Evolutionary conservation across 805 yeast species (phyloP).

Genomic region (Starmerella tilneyi): DNA sequence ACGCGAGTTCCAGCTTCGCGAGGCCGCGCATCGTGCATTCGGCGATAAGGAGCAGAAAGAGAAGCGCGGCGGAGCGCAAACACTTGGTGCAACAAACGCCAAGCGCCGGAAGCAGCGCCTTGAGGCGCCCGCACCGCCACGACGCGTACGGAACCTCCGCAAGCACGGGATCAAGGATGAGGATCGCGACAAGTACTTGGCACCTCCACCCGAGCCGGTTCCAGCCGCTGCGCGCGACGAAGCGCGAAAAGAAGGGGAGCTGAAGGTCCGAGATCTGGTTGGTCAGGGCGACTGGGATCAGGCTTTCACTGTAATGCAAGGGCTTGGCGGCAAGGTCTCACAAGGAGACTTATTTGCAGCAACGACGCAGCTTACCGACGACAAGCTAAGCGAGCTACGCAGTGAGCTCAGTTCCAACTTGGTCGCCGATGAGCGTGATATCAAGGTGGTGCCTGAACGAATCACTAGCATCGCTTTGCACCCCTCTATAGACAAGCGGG

Average conservation of each 20-base stretch:
- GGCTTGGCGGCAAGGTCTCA: slow-evolving; percentile 27
- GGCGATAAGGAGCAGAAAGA: slow-evolving; percentile 36
- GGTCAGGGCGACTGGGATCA: slow-evolving; percentile 34
- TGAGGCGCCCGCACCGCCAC: slow-evolving; percentile 21
- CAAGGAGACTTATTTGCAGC: slow-evolving; percentile 32
- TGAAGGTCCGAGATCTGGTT: slow-evolving; percentile 27
- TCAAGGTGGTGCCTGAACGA: slow-evolving; percentile 56
- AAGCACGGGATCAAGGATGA: slow-evolving; percentile 31
- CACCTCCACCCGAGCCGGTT: slow-evolving; percentile 23
- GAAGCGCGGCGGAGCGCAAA: slow-evolving; percentile 22
- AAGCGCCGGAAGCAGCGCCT: slow-evolving; percentile 10
- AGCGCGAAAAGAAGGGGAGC: slow-evolving; percentile 41
- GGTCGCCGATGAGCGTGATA: slow-evolving; percentile 53
- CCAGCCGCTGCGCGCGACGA: slow-evolving; percentile 6
- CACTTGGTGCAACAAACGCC: slow-evolving; percentile 20
- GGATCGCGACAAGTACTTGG: slow-evolving; percentile 24
- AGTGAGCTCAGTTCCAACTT: slow-evolving; percentile 42
- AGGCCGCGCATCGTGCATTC: slow-evolving; percentile 45
- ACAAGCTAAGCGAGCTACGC: slow-evolving; percentile 41
- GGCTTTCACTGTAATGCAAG: slow-evolving; percentile 28
- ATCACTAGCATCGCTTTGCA: slow-evolving; percentile 68
- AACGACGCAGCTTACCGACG: slow-evolving; percentile 47
- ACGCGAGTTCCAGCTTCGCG: slow-evolving; percentile 56
- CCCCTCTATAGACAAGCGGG: slow-evolving; percentile 51
- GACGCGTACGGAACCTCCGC: slow-evolving; percentile 37